Base-by-base conservation (phyloP, 1,284 basidiomycete genomes). In the Ustilago loliicola region DNA sequence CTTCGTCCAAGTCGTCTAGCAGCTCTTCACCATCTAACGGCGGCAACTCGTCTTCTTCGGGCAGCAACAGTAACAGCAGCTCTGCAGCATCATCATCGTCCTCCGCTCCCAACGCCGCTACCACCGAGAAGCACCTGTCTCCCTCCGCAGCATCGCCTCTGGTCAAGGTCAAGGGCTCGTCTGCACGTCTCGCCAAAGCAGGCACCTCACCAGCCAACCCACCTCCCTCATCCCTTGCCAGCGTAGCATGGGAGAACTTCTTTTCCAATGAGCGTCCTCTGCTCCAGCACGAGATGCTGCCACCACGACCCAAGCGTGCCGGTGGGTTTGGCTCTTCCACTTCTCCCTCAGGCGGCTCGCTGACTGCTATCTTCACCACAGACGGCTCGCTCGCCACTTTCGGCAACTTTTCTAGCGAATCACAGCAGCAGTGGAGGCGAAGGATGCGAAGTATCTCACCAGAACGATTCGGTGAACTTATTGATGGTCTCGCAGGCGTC, bases 241-340 rank as follows among this genome's bases (percentile, higher is more conserved):
- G 48, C 36, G 63, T 82, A 8, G 79, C 77, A 34, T 75, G 67
- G 67, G 72, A 82, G 61, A 66, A 70, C 68, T 82, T 82, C 25
- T 82, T 79, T 69, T 66, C 79, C 19, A 68, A 69, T 15, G 70
- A 66, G 2, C 69, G 80, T 1, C 80, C 80, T 5, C 60, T 82
- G 59, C 62, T 82, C 47, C 75, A 82, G 61, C 80, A 80, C 60
- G 76, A 77, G 60, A 70, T 76, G 63, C 72, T 80, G 40, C 77
- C 77, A 27, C 70, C 74, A 40, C 65, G 72, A 6, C 62, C 67
- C 23, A 80, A 80, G 56, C 66, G 66, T 29, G 58, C 64, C 15
- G 69, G 73, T 23, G 52, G 55, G 23, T 72, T 69, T 47, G 63
- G 68, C 17, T 65, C 64, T 23, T 77, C 79, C 11, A 32, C 45